Conservation (phyloP, 2,329 filamentous ascomycete genomes). For the Purpureocillium lavendulum region DNA sequence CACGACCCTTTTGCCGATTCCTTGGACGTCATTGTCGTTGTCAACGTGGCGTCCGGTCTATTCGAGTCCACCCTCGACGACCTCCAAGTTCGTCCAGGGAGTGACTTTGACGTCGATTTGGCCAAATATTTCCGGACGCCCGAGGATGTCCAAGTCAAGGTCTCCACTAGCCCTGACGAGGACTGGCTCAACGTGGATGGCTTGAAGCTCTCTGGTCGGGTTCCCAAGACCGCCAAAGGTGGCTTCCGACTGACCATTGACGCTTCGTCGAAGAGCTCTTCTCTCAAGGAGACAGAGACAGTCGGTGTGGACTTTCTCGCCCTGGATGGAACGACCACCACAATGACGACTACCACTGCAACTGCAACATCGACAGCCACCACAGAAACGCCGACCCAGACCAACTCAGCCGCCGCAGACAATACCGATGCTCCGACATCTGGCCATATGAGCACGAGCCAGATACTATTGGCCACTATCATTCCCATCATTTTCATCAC, state of each 20-base stretch:
- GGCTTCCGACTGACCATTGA: constrained; percentile 20
- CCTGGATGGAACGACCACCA: constrained; percentile 14
- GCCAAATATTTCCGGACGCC: constrained; percentile 31
- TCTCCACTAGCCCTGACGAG: constrained; percentile 25
- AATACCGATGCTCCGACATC: constrained; percentile 6
- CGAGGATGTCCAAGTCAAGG: constrained; percentile 25
- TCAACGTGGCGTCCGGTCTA: constrained; percentile 26
- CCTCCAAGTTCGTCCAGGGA: constrained; percentile 30
- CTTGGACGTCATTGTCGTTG: constrained; percentile 44
- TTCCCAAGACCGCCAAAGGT: constrained; percentile 26
- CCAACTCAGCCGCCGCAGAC: constrained; percentile 9
- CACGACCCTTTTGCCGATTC: constrained; percentile 50
- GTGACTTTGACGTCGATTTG: constrained; percentile 33
- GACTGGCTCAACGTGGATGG: constrained; percentile 35
- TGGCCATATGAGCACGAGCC: constrained; percentile 19
- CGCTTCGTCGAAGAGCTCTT: constrained; percentile 23
- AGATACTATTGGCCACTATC: constrained; percentile 34
- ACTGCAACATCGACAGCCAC: constrained; percentile 15
- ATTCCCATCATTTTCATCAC: constrained; percentile 31
- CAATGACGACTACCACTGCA: constrained; percentile 10
- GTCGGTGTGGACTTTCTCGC: constrained; percentile 27
- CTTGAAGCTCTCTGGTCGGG: constrained; percentile 29
- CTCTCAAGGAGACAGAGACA: constrained; percentile 25
- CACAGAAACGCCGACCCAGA: constrained; percentile 13
- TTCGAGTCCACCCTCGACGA: constrained; percentile 31